These are phyloP conservation scores for Geotrichum restrictum DNA, from an alignment of 1,139 yeast species.

Conservation along the genomic window DNA sequence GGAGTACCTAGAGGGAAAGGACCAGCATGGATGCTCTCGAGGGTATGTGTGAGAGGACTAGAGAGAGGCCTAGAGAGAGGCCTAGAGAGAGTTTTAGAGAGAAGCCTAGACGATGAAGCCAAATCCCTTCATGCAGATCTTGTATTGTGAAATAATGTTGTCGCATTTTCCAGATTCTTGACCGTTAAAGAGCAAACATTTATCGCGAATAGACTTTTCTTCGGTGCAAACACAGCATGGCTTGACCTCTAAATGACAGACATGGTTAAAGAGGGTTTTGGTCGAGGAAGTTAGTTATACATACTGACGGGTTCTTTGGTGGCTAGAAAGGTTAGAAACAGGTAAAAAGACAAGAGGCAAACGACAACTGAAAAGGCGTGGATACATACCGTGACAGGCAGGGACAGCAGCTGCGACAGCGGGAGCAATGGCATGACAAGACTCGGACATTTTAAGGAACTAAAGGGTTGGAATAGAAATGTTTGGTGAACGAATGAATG, in stretches of 20 bases:
- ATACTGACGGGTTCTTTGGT: neutral
- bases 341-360: neutral
- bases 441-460: constrained; percentile 11
- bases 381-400: constrained; percentile 3
- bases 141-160: constrained; percentile 64
- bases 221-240: constrained; percentile 96
- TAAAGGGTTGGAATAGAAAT: too few species aligned
- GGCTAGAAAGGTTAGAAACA: neutral
- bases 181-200: constrained; percentile 78
- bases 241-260: constrained; percentile 54
- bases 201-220: constrained; percentile 79
- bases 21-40: neutral
- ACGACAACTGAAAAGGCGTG: too few species aligned
- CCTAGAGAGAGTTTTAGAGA: neutral
- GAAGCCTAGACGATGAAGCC: constrained; percentile 57
- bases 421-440: neutral
- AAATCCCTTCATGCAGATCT: constrained; percentile 83
- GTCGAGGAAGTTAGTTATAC: neutral
- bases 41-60: neutral
- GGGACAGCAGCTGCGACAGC: constrained; percentile 15
- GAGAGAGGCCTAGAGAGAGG: neutral
- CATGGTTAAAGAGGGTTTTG: neutral
- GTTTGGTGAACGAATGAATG: too few species aligned
- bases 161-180: constrained; percentile 82
- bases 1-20: neutral